Conservation (phyloP, 257 asterid genomes). For the Buddleja alternifolia region DNA sequence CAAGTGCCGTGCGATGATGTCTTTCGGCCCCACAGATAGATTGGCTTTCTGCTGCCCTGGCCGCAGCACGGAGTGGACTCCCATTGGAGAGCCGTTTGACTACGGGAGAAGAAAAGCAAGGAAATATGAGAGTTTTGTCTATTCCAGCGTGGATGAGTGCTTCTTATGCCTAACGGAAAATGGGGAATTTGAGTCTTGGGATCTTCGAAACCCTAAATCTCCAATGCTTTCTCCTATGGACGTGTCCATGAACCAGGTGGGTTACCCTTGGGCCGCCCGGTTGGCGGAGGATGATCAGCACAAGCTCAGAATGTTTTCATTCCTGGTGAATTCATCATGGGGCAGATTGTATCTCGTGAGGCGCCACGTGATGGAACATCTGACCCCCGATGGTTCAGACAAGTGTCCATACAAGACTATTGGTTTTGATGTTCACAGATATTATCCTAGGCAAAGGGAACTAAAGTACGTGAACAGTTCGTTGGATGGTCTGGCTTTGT, state of each 20-base stretch:
- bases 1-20: slow-evolving; percentile 19
- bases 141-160: background rate
- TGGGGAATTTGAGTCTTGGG: background rate
- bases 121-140: background rate
- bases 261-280: background rate
- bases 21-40: background rate
- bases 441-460: background rate
- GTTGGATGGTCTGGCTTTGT: background rate
- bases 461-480: background rate
- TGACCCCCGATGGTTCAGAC: background rate
- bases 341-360: background rate
- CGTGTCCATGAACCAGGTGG: background rate
- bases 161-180: background rate
- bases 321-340: no score
- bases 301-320: no score
- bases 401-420: no score
- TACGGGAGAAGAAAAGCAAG: no score
- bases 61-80: slow-evolving; percentile 11
- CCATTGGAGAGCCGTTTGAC: no score
- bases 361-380: background rate
- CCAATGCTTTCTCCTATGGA: background rate
- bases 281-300: background rate
- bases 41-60: slow-evolving; percentile 15
- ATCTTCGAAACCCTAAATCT: background rate
- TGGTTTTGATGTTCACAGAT: background rate